Conservation (phyloP, 345 rosid species). For the Firmiana major region DNA sequence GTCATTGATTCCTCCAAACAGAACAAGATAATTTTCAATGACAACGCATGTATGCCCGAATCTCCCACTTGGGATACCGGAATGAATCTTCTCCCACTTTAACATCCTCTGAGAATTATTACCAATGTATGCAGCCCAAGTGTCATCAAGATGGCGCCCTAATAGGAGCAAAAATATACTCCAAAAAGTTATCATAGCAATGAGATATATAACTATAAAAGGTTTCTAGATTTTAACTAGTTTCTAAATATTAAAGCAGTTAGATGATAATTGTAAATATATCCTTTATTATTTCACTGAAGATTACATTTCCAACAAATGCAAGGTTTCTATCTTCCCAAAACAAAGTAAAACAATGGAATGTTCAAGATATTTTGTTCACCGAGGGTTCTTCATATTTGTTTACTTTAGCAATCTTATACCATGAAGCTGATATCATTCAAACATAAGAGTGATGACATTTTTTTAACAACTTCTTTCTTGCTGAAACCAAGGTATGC, state of each 20-base stretch:
- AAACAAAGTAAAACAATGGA: background rate
- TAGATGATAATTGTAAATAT: background rate
- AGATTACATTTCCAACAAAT: background rate
- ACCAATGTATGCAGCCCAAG: conserved; percentile 74
- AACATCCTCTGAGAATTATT: conserved; percentile 40
- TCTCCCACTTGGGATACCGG: conserved; percentile 84
- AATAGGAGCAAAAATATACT: background rate
- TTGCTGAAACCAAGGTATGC: background rate
- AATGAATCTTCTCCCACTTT: conserved; percentile 63
- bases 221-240: background rate
- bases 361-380: background rate
- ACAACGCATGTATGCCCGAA: conserved; percentile 84
- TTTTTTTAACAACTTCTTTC: background rate
- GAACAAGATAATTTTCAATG: conserved; percentile 50
- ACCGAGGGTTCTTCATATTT: background rate
- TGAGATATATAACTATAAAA: background rate
- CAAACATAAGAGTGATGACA: background rate
- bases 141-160: conserved; percentile 97
- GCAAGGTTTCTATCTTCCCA: background rate
- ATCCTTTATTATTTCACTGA: background rate
- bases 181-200: background rate
- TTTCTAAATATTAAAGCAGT: background rate
- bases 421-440: background rate
- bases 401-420: background rate
- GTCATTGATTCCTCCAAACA: conserved; percentile 94